Conservation (phyloP, 306 rosid genomes). For the Styphnolobium japonicum region DNA sequence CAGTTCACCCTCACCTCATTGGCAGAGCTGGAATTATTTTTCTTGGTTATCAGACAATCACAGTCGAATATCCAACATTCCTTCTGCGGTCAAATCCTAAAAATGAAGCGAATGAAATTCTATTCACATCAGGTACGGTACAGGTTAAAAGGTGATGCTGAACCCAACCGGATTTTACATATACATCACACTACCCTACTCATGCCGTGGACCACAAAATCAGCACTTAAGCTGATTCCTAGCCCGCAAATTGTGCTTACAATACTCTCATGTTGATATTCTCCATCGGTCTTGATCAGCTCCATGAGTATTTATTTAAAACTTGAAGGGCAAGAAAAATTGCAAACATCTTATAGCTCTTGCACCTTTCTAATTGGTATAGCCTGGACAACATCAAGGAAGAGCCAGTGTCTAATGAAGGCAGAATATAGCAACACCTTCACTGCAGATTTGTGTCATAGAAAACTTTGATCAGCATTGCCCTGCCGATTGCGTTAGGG, state of each 20-base stretch:
- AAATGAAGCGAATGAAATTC: not conserved
- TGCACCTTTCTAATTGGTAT: constrained; percentile 11
- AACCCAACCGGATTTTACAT: not conserved
- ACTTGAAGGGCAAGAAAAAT: constrained; percentile 5
- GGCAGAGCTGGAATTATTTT: too few species aligned
- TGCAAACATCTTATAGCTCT: not conserved
- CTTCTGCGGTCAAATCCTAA: not conserved
- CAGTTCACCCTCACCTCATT: too few species aligned
- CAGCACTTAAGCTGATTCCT: not conserved
- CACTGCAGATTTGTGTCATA: not conserved
- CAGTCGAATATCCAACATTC: not conserved
- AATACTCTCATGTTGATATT: not conserved
- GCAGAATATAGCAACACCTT: constrained; percentile 18
- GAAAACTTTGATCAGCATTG: not conserved
- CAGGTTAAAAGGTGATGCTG: not conserved
- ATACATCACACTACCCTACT: not conserved
- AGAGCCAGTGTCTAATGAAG: not conserved
- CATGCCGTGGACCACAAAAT: not conserved
- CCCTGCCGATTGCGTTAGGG: not conserved
- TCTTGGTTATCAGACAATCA: too few species aligned
- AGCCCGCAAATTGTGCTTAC: not conserved
- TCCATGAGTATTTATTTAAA: not conserved
- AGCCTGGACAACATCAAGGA: not conserved
- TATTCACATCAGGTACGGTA: not conserved
- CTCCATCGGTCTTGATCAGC: constrained; percentile 11